Conservation (phyloP, 2,329 filamentous ascomycete species). For the Aspergillus pseudonomiae region DNA sequence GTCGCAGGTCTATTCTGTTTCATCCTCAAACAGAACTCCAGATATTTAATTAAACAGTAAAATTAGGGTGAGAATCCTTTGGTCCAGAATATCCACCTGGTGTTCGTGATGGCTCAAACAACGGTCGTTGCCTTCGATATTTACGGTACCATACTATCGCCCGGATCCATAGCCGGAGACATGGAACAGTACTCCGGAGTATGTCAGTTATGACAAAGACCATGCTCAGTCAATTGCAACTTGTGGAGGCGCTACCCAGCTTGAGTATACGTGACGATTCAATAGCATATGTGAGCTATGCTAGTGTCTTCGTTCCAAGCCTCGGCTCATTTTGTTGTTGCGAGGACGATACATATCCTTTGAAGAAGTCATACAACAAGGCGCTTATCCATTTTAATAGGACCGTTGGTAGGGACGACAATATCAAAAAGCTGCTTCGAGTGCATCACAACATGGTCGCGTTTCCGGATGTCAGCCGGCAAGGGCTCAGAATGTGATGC, state of each 20-base stretch:
- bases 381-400: slow-evolving; percentile 64
- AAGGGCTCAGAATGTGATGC: slow-evolving; percentile 46
- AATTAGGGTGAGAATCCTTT: neutral
- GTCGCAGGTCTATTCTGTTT: slow-evolving; percentile 1
- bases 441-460: slow-evolving; percentile 66
- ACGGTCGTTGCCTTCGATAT: slow-evolving; percentile 71
- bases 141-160: slow-evolving; percentile 75
- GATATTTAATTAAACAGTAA: neutral
- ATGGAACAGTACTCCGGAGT: slow-evolving; percentile 47
- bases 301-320: slow-evolving; percentile 5
- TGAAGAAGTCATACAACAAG: slow-evolving; percentile 61
- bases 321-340: slow-evolving; percentile 4
- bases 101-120: slow-evolving; percentile 24
- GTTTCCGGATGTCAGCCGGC: slow-evolving; percentile 65
- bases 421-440: slow-evolving; percentile 59
- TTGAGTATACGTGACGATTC: slow-evolving; percentile 77
- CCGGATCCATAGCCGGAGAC: slow-evolving; percentile 66
- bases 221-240: slow-evolving; percentile 60
- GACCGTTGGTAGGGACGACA: slow-evolving; percentile 47
- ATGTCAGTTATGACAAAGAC: slow-evolving; percentile 57
- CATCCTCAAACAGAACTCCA: neutral
- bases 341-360: slow-evolving; percentile 67
- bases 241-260: slow-evolving; percentile 71
- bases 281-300: slow-evolving; percentile 69
- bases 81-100: slow-evolving; percentile 8